Percentiles rank a stretch among this genome's conserved stretches.
Conservation (phyloP, 1,284 basidiomycete genomes). For the Ceratobasidium sp. region DNA sequence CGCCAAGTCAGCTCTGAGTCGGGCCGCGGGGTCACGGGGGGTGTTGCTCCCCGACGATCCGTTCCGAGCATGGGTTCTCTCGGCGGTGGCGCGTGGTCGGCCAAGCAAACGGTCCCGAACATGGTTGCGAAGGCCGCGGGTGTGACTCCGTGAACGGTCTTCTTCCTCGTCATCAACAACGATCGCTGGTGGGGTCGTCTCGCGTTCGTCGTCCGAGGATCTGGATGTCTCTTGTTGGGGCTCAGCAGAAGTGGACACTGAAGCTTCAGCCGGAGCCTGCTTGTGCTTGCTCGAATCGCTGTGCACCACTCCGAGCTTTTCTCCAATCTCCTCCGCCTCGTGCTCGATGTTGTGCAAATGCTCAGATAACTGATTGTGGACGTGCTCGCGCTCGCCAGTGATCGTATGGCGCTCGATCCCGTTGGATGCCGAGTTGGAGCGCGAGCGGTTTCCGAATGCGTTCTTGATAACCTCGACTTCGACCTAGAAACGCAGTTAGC, state of each 20-base stretch:
- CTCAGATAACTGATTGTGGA: constrained; percentile 9
- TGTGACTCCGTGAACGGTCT: constrained; percentile 19
- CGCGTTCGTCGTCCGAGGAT: constrained; percentile 20
- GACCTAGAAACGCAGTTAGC: constrained; percentile 52
- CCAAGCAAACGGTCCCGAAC: constrained; percentile 23
- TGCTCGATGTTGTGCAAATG: constrained; percentile 13
- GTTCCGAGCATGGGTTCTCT: constrained; percentile 4
- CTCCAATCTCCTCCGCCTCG: constrained; percentile 22
- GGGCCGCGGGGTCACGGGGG: constrained; percentile 4
- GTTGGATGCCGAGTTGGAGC: background rate
- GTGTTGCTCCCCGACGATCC: background rate
- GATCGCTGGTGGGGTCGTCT: background rate
- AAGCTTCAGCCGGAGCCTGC: background rate
- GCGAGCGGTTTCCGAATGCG: constrained; percentile 44
- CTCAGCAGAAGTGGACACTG: background rate
- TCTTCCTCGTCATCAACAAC: constrained; percentile 22
- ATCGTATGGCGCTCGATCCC: background rate
- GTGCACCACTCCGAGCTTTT: constrained; percentile 17
- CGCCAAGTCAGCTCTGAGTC: constrained; percentile 19
- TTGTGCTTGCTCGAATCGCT: background rate
- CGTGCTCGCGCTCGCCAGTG: constrained; percentile 11
- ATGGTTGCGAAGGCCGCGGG: constrained; percentile 20
- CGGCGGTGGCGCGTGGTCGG: constrained; percentile 11
- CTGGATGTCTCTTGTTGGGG: constrained; percentile 2
- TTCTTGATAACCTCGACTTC: constrained; percentile 67